phyloP scores from a whole-genome alignment of 192 early-diverging fungal species.

The Geranomyces variabilis region DNA sequence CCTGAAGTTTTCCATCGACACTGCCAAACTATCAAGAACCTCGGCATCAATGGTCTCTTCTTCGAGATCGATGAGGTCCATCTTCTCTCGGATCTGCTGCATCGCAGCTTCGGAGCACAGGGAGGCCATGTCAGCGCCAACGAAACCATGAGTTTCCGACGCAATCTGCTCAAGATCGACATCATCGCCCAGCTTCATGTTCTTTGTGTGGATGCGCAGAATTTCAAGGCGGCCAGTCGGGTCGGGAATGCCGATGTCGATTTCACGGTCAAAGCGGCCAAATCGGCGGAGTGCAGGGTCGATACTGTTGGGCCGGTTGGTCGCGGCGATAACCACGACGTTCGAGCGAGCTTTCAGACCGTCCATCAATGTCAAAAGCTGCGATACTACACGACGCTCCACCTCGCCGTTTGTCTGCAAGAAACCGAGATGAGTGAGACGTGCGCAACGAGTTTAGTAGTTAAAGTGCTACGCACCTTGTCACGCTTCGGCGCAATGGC shows the following conservation, averaged over 20 bases:
- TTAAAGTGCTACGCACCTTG: slow-evolving; percentile 52
- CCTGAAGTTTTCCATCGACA: slow-evolving; percentile 97
- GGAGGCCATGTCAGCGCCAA: slow-evolving; percentile 95
- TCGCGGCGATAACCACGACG: slow-evolving; percentile 98
- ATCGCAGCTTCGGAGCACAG: slow-evolving; percentile 99
- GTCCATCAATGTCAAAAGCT: slow-evolving; percentile 98
- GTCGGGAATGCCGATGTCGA: slow-evolving; percentile 99
- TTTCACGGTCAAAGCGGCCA: slow-evolving; percentile 98
- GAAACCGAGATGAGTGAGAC: neutral
- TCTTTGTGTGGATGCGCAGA: slow-evolving; percentile 98
- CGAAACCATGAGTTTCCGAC: slow-evolving; percentile 95
- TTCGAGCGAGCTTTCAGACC: slow-evolving; percentile 96
- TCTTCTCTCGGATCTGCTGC: slow-evolving; percentile 99
- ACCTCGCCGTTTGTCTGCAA: slow-evolving; percentile 92
- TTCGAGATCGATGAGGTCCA: slow-evolving; percentile 97
- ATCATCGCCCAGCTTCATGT: slow-evolving; percentile 97
- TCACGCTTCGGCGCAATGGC: slow-evolving; percentile 99
- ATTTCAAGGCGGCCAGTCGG: slow-evolving; percentile 98
- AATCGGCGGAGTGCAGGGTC: slow-evolving; percentile 98
- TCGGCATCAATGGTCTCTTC: slow-evolving; percentile 98
- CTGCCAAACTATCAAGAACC: slow-evolving; percentile 91
- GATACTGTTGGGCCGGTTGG: slow-evolving; percentile 98
- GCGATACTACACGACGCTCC: slow-evolving; percentile 97
- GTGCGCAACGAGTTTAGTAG: no score
- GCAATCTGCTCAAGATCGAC: slow-evolving; percentile 98